These are phyloP conservation scores for Parmelia sp. DNA, from an alignment of 495 filamentous ascomycete species.

Conservation along the genomic window DNA sequence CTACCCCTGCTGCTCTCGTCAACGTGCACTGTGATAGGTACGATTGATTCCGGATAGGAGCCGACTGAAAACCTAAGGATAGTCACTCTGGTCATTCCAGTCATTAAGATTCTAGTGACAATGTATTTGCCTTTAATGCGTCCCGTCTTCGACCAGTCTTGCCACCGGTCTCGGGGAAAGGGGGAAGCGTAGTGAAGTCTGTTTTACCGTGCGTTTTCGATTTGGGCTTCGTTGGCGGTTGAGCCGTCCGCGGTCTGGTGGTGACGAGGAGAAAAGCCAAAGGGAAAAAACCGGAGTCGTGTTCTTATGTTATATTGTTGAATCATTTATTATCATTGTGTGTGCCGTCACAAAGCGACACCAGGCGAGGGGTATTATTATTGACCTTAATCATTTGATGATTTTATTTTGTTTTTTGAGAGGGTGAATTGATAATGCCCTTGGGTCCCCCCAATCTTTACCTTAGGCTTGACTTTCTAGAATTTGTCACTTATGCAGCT, in stretches of 20 bases:
- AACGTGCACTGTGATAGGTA: not conserved
- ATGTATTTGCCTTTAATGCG: not conserved
- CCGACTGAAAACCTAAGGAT: not conserved
- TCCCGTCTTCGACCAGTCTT: not conserved
- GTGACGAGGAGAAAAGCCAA: not conserved
- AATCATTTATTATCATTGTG: too few relatives aligned
- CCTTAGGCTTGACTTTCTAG: not conserved
- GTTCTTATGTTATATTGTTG: too few relatives aligned
- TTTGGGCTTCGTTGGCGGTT: not conserved
- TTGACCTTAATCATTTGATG: too few relatives aligned
- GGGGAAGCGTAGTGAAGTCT: not conserved
- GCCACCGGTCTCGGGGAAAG: constrained; percentile 4
- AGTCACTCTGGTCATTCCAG: too few relatives aligned
- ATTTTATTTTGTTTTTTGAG: too few relatives aligned
- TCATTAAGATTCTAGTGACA: too few relatives aligned
- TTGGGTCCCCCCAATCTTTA: not conserved
- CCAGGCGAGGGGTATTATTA: too few relatives aligned
- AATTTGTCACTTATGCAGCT: constrained; percentile 6
- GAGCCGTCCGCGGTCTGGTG: not conserved
- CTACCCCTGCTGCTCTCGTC: not conserved
- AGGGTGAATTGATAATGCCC: not conserved
- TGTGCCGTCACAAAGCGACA: too few relatives aligned
- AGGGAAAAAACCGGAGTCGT: not conserved
- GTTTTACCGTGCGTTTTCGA: not conserved
- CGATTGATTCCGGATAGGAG: constrained; percentile 6